Percentiles rank a stretch among this genome's conserved stretches.
phyloP scores from a whole-genome alignment of 192 early-diverging fungal species.

The Umbelopsis ramanniana region DNA sequence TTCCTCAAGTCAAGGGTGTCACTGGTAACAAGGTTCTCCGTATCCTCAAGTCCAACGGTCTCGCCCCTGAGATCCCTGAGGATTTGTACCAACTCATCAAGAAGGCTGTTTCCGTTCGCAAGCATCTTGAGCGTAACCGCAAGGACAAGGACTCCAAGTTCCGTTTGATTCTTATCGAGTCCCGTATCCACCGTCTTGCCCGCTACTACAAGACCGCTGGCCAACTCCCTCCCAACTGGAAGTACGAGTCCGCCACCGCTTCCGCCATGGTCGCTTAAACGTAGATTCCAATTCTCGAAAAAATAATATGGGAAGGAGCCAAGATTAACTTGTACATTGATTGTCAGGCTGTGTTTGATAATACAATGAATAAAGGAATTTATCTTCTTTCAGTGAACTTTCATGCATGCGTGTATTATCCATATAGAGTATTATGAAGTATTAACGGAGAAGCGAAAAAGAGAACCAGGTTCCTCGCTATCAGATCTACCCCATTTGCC shows the following conservation, averaged over 20 bases:
- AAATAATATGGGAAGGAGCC: neutral
- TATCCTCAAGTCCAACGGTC: conserved; percentile 32
- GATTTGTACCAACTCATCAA: conserved; percentile 99
- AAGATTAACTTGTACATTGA: neutral
- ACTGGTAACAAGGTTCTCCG: conserved; percentile 91
- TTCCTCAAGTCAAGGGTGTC: conserved; percentile 98
- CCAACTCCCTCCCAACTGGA: conserved; percentile 96
- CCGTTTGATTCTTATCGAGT: conserved; percentile 92
- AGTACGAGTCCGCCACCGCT: conserved; percentile 63
- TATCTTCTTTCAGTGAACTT: no score
- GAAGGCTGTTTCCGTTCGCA: conserved; percentile 96
- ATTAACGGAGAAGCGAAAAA: no score
- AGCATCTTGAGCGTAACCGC: conserved; percentile 97
- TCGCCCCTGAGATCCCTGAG: conserved; percentile 95
- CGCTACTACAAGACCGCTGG: conserved; percentile 98
- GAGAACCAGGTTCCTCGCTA: no score
- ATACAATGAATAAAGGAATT: neutral
- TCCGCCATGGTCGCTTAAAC: conserved; percentile 34
- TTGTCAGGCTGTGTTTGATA: neutral
- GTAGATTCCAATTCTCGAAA: neutral
- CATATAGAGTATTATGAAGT: no score
- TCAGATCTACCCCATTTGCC: no score
- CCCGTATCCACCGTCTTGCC: conserved; percentile 92
- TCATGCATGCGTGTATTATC: no score
- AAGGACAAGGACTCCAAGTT: conserved; percentile 98